These are phyloP conservation scores for Trichoderma sp. DNA, from an alignment of 2,329 filamentous ascomycete genomes.

Conservation along the genomic window DNA sequence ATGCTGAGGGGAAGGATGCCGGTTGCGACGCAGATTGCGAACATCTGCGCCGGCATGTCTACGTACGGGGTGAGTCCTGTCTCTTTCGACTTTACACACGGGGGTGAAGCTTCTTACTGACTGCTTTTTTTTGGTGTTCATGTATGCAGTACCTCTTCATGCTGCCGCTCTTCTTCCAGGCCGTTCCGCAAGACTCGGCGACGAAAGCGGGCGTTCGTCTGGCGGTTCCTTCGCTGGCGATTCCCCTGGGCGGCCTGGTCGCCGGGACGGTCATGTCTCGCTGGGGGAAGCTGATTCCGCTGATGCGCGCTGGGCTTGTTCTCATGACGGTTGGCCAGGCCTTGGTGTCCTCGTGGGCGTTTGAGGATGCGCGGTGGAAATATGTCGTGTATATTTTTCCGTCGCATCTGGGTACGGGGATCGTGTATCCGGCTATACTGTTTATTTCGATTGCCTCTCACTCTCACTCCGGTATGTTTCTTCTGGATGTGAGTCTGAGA, in stretches of 20 bases:
- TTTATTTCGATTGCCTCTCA: conserved; percentile 66
- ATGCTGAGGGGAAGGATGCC: conserved; percentile 60
- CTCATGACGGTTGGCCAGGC: conserved; percentile 58
- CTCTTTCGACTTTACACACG: no score
- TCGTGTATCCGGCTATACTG: conserved; percentile 59
- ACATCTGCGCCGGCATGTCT: conserved; percentile 62
- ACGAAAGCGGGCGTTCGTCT: conserved; percentile 66
- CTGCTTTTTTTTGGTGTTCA: background rate
- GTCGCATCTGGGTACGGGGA: conserved; percentile 61
- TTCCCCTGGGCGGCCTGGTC: conserved; percentile 58
- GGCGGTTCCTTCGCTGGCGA: conserved; percentile 63
- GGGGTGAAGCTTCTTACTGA: conserved; percentile 22
- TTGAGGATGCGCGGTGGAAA: conserved; percentile 55
- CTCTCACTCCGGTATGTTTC: conserved; percentile 58
- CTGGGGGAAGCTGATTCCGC: conserved; percentile 53
- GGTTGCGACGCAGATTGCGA: conserved; percentile 58
- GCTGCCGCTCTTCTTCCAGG: conserved; percentile 70
- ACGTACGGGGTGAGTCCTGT: conserved; percentile 59
- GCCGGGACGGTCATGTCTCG: conserved; percentile 62
- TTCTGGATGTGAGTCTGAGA: no score
- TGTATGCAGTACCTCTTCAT: conserved; percentile 63
- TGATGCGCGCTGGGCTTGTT: conserved; percentile 54
- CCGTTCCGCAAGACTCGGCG: conserved; percentile 64
- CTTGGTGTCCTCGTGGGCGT: conserved; percentile 53
- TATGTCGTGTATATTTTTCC: conserved; percentile 61